These are phyloP conservation scores for Daldinia decipiens DNA, from an alignment of 495 filamentous ascomycete genomes.

Conservation along the genomic window DNA sequence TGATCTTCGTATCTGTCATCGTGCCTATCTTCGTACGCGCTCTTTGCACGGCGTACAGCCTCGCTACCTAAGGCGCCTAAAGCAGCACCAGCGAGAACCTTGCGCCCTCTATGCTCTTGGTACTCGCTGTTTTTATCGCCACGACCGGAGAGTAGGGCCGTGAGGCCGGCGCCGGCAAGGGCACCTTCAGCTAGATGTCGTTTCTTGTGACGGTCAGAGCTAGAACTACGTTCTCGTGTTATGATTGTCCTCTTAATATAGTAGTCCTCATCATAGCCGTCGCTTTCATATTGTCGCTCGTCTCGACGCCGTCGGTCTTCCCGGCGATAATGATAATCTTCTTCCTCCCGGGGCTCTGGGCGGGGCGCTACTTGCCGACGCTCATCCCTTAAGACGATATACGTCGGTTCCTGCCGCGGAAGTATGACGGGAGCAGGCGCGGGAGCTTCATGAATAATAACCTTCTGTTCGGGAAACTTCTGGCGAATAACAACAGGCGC, in stretches of 20 bases:
- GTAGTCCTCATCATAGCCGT: slow-evolving; percentile 56
- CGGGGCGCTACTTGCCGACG: slow-evolving; percentile 57
- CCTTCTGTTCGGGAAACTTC: slow-evolving; percentile 67
- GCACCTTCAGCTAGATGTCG: slow-evolving; percentile 90
- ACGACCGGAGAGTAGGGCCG: slow-evolving; percentile 77
- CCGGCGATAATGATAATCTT: slow-evolving; percentile 70
- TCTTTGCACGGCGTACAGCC: slow-evolving; percentile 75
- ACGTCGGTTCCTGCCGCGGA: slow-evolving; percentile 70
- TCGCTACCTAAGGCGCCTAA: slow-evolving; percentile 85
- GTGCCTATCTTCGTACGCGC: slow-evolving; percentile 72
- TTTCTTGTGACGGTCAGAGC: slow-evolving; percentile 69
- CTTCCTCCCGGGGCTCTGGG: slow-evolving; percentile 60
- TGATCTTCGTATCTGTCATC: slow-evolving; percentile 58
- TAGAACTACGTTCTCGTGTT: slow-evolving; percentile 64
- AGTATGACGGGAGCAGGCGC: slow-evolving; percentile 72
- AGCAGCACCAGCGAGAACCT: slow-evolving; percentile 81
- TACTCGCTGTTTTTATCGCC: slow-evolving; percentile 68
- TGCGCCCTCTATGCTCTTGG: slow-evolving; percentile 71
- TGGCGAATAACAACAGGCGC: slow-evolving; percentile 76
- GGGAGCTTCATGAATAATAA: slow-evolving; percentile 79
- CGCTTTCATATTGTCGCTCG: slow-evolving; percentile 65
- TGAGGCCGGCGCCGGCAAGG: slow-evolving; percentile 78
- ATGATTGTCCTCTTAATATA: slow-evolving; percentile 57
- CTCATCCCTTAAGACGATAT: slow-evolving; percentile 73
- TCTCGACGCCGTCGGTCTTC: slow-evolving; percentile 48